phyloP scores from a whole-genome alignment of 495 filamentous ascomycete genomes.

The Diplogelasinospora grovesii region DNA sequence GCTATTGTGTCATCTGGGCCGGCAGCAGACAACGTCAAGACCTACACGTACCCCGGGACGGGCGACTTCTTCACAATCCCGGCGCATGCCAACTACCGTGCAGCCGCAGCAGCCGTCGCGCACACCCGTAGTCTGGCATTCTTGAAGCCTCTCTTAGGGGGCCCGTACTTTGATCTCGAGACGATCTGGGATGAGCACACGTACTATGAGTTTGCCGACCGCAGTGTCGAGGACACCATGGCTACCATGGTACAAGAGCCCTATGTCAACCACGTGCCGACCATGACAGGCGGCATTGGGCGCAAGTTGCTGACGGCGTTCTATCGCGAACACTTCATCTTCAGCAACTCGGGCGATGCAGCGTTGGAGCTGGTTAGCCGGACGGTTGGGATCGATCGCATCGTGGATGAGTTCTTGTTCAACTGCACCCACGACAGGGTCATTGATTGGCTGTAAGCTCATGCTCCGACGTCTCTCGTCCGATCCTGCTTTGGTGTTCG shows the following conservation, averaged over 20 bases:
- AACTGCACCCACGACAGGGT: conserved; percentile 64
- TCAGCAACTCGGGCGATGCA: conserved; percentile 60
- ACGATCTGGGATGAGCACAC: conserved; percentile 57
- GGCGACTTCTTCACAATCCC: conserved; percentile 36
- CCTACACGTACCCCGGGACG: conserved; percentile 27
- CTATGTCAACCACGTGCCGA: conserved; percentile 55
- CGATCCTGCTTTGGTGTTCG: neutral
- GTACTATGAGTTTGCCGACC: conserved; percentile 46
- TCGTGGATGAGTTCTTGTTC: conserved; percentile 53
- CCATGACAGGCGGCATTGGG: conserved; percentile 67
- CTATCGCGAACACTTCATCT: conserved; percentile 69
- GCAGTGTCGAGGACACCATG: conserved; percentile 50
- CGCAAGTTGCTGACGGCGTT: conserved; percentile 58
- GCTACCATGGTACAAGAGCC: conserved; percentile 54
- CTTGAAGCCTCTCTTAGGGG: conserved; percentile 42
- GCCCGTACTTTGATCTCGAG: conserved; percentile 54
- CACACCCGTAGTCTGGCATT: conserved; percentile 48
- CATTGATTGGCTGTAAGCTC: conserved; percentile 62
- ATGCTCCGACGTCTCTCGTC: no score
- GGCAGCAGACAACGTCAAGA: neutral
- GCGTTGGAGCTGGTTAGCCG: conserved; percentile 64
- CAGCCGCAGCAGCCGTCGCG: conserved; percentile 32
- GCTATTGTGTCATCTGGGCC: no score
- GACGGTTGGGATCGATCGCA: conserved; percentile 52
- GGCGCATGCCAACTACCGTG: conserved; percentile 29